Evolutionary conservation across 2,329 filamentous ascomycete species (phyloP).

Genomic region (Trichoderma breve): DNA sequence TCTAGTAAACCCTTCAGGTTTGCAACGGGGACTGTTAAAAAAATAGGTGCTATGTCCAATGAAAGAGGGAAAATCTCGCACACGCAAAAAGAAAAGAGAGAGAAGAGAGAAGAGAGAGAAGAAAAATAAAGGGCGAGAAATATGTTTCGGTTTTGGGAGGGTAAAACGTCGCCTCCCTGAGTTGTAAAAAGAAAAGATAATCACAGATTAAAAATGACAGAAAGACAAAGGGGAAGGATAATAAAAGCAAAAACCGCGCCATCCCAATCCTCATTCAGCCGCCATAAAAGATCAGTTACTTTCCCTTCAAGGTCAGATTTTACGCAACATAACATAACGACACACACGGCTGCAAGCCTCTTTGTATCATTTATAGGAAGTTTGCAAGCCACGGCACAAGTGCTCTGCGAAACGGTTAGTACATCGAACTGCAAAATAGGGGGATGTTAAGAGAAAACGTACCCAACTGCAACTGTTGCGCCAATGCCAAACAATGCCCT

Average conservation of each 20-base stretch:
- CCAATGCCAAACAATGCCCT: conserved; percentile 82
- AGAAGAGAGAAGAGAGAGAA: not conserved
- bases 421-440: not conserved
- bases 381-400: conserved; percentile 53
- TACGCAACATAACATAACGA: conserved; percentile 10
- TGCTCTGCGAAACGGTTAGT: conserved; percentile 33
- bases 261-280: conserved; percentile 18
- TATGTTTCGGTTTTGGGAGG: conserved; percentile 12
- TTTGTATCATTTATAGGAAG: conserved; percentile 41
- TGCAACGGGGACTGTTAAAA: not conserved
- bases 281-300: conserved; percentile 15
- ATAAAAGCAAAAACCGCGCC: conserved; percentile 18
- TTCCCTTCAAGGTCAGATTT: conserved; percentile 18
- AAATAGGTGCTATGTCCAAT: conserved; percentile 17
- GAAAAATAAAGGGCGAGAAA: not conserved
- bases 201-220: conserved; percentile 16
- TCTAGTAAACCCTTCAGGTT: not conserved
- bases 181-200: conserved; percentile 15
- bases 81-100: not conserved
- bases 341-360: not conserved
- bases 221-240: not conserved
- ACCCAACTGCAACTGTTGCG: conserved; percentile 88
- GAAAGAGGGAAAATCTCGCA: conserved; percentile 3
- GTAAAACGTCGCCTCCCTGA: not conserved
- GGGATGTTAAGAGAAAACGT: conserved; percentile 52